Evolutionary conservation across 768 basidiomycete genomes (phyloP), one percentile per base, ranked within the genome.

Genomic region (Naganishia antarctica): DNA sequence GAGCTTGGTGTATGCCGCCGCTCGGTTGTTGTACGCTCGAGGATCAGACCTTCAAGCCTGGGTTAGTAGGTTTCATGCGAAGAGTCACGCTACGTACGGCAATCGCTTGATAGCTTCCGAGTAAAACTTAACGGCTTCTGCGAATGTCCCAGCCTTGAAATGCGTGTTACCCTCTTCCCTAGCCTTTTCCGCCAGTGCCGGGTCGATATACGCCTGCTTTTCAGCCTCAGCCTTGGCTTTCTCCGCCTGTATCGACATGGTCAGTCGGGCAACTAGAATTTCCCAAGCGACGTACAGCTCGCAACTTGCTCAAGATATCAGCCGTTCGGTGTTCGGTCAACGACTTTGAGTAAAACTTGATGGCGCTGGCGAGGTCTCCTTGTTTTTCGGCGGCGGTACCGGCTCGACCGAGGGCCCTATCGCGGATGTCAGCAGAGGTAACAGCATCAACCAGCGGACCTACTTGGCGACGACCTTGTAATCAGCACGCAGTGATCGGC

Each of bases 321-420:
- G 96, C 89, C 13, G 94, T 97, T 64, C 96, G 91, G 78, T 98
- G 94, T 78, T 99, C 96, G 0, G 91, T 86, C 49, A 99, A 83
- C 4, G 90, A 91, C 78, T 98, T 98, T 71, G 91, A 82, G 81
- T 84, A 96, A 81, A 84, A 92, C 78, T 90, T 92, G 82, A 94
- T 85, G 16, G 93, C 93, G 45, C 83, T 83, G 8, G 71, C 71
- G 29, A 86, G 77, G 76, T 99, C 91, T 46, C 81, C 84, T 75
- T 90, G 89, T 79, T 87, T 88, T 62, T 84, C 79, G 80, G 91
- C 91, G 0, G 94, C 84, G 7, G 86, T 85, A 13, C 94, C 96
- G 53, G 87, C 84, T 57, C 96, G 90, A 25, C 90, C 96, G 61
- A 89, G 84, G 0, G 93, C 92, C 29, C 53, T 57, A n/a, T n/a